Evolutionary conservation across 257 asterid genomes (phyloP), one percentile per base, ranked within the genome.

Genomic region (Ballota nigra): DNA sequence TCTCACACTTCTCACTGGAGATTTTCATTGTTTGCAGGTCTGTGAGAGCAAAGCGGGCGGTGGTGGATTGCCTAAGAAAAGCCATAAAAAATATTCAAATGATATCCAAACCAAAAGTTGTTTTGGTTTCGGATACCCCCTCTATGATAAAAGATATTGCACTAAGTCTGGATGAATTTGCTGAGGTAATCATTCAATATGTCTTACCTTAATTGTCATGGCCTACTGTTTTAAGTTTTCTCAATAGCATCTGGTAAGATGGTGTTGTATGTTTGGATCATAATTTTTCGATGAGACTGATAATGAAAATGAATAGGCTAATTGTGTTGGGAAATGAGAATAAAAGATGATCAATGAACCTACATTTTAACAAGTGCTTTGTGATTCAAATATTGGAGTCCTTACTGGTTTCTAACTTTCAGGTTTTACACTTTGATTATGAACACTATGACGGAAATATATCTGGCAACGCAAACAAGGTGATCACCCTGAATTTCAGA

Each of bases 351-450:
- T 43, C 18, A 43, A 12, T 43, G n/a, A n/a, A n/a, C n/a, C n/a
- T n/a, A n/a, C n/a, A n/a, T n/a, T n/a, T n/a, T n/a, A n/a, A n/a
- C 2, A n/a, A 19, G 51, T n/a, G 19, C 53, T 45, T 45, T 15
- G 22, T n/a, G 20, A 45, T 45, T 45, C 53, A 15, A 4, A 45
- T 45, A n/a, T 45, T 43, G 52, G 49, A 69, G 47, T 45, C 58
- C 69, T 79, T 1, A 33, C 72, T 74, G 70, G 49, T 34, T 85
- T 68, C 64, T 6, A 53, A 63, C 47, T 66, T 78, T 68, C 82
- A 95, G 99, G 98, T 92, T 73, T 11, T 92, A 56, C 93, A 87
- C 87, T 95, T 95, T 45, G 88, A 92, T 74, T 89, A 86, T 63
- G 74, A 83, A 71, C 83, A 66, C 73, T 91, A 83, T 31, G 73